Evolutionary conservation across 2,329 filamentous ascomycete species (phyloP).

Genomic region (Ampelomyces quisqualis): DNA sequence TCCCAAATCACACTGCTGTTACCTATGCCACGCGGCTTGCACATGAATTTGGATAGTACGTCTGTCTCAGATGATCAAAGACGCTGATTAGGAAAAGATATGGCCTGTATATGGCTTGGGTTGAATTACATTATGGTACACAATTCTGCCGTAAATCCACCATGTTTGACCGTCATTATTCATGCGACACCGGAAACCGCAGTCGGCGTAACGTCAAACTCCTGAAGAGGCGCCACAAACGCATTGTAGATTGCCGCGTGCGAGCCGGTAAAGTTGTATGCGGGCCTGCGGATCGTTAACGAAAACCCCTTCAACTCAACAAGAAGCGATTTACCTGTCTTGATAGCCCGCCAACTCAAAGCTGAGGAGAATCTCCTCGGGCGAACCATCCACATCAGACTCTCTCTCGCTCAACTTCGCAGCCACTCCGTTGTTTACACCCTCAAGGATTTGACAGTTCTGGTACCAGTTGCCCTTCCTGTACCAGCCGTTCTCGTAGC

Average conservation of each 20-base stretch:
- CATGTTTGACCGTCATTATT: too few species aligned
- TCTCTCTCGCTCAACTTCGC: slow-evolving; percentile 13
- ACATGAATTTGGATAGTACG: too few species aligned
- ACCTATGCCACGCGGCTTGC: too few species aligned
- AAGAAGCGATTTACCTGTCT: slow-evolving; percentile 7
- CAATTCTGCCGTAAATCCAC: too few species aligned
- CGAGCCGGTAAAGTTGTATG: slow-evolving; percentile 22
- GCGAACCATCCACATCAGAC: slow-evolving; percentile 3
- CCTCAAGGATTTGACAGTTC: slow-evolving; percentile 16
- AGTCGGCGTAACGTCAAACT: slow-evolving; percentile 18
- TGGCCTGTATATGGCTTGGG: too few species aligned
- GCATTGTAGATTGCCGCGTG: slow-evolving; percentile 18
- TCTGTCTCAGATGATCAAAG: too few species aligned
- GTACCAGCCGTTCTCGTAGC: slow-evolving; percentile 14
- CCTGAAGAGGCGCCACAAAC: slow-evolving; percentile 12
- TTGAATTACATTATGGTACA: too few species aligned
- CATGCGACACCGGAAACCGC: slow-evolving; percentile 12
- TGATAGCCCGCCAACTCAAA: slow-evolving; percentile 10
- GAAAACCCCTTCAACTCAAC: neutral
- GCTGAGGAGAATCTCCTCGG: slow-evolving; percentile 14
- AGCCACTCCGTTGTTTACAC: slow-evolving; percentile 18
- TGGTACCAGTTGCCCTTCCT: slow-evolving; percentile 10
- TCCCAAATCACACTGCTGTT: neutral
- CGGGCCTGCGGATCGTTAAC: slow-evolving; percentile 8
- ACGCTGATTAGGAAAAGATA: too few species aligned